phyloP scores from a whole-genome alignment of 2,329 filamentous ascomycete species.

The Knoxdaviesia proteae region DNA sequence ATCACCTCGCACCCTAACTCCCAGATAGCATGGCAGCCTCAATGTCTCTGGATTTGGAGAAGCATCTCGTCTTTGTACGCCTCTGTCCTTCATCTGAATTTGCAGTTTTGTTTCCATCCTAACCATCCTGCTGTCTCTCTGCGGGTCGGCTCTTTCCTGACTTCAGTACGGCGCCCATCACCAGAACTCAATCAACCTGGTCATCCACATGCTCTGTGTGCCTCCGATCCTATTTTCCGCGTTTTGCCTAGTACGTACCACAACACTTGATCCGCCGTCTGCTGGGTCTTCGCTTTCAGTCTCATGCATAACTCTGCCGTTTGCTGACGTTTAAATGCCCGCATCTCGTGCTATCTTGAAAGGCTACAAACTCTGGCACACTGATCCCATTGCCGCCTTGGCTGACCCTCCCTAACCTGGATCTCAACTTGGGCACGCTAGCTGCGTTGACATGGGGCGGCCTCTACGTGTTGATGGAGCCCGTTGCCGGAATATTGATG shows the following conservation, averaged over 20 bases:
- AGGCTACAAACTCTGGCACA: constrained; percentile 42
- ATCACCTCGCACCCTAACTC: background rate
- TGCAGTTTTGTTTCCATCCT: background rate
- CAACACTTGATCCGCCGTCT: no score
- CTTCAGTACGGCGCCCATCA: constrained; percentile 67
- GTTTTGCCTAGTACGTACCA: constrained; percentile 41
- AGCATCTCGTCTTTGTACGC: constrained; percentile 62
- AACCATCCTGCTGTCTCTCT: background rate
- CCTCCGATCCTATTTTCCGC: constrained; percentile 52
- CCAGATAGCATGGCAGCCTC: constrained; percentile 6
- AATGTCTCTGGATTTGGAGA: constrained; percentile 60
- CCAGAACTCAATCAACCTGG: constrained; percentile 54
- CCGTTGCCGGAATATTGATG: constrained; percentile 65
- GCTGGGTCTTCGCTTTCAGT: background rate
- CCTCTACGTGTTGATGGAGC: constrained; percentile 82
- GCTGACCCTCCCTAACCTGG: constrained; percentile 45
- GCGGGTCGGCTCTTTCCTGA: no score
- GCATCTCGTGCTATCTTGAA: background rate
- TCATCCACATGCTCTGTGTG: constrained; percentile 63
- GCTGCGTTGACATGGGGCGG: constrained; percentile 46
- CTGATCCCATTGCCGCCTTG: constrained; percentile 44
- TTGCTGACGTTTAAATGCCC: background rate
- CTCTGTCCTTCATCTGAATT: background rate
- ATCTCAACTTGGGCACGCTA: constrained; percentile 45
- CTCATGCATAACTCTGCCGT: background rate